Base-by-base conservation (phyloP, 306 rosid genomes). In the Sphenostylis stenocarpa region DNA sequence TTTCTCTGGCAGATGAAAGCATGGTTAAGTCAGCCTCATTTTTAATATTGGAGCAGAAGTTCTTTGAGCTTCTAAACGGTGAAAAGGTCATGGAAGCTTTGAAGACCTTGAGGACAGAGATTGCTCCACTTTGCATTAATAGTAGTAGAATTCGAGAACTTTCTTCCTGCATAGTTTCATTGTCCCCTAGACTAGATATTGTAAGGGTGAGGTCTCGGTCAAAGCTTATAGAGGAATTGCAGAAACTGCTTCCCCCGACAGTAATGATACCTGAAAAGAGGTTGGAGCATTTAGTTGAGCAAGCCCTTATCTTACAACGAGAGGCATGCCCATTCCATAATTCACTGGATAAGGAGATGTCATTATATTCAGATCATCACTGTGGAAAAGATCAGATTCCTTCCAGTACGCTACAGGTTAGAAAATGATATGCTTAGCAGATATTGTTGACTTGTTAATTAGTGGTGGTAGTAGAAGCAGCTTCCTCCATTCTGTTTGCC, bases 341-440 rank as follows among this genome's bases (percentile, higher is more conserved):
- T 84, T 86, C 98, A 41, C 53, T 80, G 88, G 90, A 91, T 20
- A 89, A 85, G 86, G 94, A 94, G 82, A 91, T 96, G 98, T 92
- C 99, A 24, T 81, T 96, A 81, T 96, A 88, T 75, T 75, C 93
- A 11, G 99, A 96, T 90, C 99, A 96, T 78, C 86, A 56, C 48
- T 96, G 99, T 84, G 99, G 98, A 74, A 90, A 81, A 83, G 88
- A 85, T 77, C 97, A 88, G 85, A 93, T 96, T 88, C 99, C 99
- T 29, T 91, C 94, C 62, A 89, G 70, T 82, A 93, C 99, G 36
- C 79, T 84, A 74, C 99, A 96, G 98, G 99, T 93, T 74, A 81
- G 91, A 73, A 83, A 60, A 72, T 83, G 16, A 66, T 20, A 45
- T 73, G 62, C 76, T 81, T 64, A 21, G 62, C 81, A 6, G 45